Evolutionary conservation across 192 early-diverging fungal species (phyloP), one percentile per base, ranked within the genome.

Genomic region (Obelidium mucronatum): DNA sequence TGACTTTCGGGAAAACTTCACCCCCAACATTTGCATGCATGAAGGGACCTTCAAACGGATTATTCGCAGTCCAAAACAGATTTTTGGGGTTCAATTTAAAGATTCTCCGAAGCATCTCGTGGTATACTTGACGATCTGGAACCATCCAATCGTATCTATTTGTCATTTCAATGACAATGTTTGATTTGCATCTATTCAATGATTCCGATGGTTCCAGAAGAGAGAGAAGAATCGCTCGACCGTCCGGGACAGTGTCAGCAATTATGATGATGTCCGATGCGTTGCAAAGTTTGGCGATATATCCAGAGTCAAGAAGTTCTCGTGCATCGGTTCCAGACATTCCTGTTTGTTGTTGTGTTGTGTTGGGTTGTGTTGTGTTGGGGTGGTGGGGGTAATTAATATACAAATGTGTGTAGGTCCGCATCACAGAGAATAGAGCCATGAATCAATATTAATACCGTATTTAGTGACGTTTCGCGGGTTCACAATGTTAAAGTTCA

Each of bases 61-160:
- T 67, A 30, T 67, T 67, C 22, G 39, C 66, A n/a, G 44, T 51
- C 66, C 66, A 67, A 19, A 19, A 51, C 40, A 67, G 28, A 28
- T 67, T 42, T 39, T 19, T 19, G 13, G 62, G 62, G 1, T 28
- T 28, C 15, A 22, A 22, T n/a, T 26, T 42, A 42, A 67, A 15
- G 1, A 67, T 17, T 26, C n/a, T 13, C 39, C 0, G 30, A 22
- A 67, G 24, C 66, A 67, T 67, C 24, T 0, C 35, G 28, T 51
- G 15, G 66, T 67, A 67, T 37, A 39, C 59, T 11, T 74, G n/a
- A 17, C 8, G 17, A 8, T 67, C 44, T 17, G 35, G 40, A 52
- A 67, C 66, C 13, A 48, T 42, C 66, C 66, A 67, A 31, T 67
- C 66, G 30, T 67, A 67, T 36, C 66, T 39, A 52, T 67, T 67